Conservation (phyloP, 2,329 filamentous ascomycete genomes). For the Talaromyces pinophilus region DNA sequence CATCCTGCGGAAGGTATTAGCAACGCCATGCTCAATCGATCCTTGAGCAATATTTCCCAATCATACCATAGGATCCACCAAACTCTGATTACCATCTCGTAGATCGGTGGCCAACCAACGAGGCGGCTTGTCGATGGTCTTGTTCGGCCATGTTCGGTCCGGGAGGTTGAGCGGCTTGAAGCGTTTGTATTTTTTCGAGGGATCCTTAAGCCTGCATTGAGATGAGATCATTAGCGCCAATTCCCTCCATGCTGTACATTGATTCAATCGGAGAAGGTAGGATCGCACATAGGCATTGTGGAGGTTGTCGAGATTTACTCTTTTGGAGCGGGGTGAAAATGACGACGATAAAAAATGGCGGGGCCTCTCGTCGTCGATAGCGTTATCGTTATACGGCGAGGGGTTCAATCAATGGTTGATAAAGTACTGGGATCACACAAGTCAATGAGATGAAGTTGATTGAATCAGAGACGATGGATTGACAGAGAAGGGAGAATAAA, state of each 20-base stretch:
- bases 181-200: conserved; percentile 51
- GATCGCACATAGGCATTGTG: conserved; percentile 42
- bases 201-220: conserved; percentile 48
- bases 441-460: neutral
- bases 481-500: neutral
- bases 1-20: conserved; percentile 61
- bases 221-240: conserved; percentile 19
- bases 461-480: neutral
- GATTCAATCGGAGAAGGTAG: neutral
- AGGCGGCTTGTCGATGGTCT: conserved; percentile 78
- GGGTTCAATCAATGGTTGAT: neutral
- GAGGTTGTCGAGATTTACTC: conserved; percentile 24
- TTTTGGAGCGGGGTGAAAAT: conserved; percentile 26
- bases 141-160: conserved; percentile 74
- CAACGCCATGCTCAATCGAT: neutral
- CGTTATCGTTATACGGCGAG: conserved; percentile 5
- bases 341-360: conserved; percentile 25
- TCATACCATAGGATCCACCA: conserved; percentile 86
- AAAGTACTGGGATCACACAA: neutral
- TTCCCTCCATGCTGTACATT: neutral
- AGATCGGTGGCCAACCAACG: conserved; percentile 89
- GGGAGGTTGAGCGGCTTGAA: conserved; percentile 52
- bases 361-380: conserved; percentile 14
- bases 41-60: neutral
- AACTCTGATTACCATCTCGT: conserved; percentile 90